Conservation (phyloP, 371 early-diverging fungal genomes). For the Umbelopsis sp. region DNA sequence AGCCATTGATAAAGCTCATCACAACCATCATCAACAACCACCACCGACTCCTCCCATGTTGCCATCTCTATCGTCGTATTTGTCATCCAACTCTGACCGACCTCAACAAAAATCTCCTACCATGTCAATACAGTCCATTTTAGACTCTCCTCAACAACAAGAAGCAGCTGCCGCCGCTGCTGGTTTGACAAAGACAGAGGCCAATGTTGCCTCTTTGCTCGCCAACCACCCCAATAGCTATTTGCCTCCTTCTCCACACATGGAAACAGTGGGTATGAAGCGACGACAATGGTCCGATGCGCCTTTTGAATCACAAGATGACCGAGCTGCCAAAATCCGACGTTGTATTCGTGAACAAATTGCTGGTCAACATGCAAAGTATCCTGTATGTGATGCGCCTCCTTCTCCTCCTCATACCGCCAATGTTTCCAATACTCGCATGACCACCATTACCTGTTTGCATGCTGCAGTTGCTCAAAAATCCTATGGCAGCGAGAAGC, state of each 20-base stretch:
- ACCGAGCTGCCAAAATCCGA: conserved; percentile 21
- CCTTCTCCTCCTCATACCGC: conserved; percentile 16
- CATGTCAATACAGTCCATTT: conserved; percentile 52
- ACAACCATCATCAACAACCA: conserved; percentile 1
- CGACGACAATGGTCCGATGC: conserved; percentile 15
- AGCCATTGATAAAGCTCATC: conserved; percentile 42
- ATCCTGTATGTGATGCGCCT: conserved; percentile 17
- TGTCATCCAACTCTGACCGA: conserved; percentile 14
- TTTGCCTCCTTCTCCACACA: conserved; percentile 10
- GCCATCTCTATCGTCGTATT: conserved; percentile 4
- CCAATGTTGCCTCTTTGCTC: conserved; percentile 5
- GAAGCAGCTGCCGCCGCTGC: background rate
- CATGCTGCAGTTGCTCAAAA: conserved; percentile 84
- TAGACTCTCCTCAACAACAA: conserved; percentile 28
- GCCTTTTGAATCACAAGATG: conserved; percentile 17
- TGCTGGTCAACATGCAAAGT: background rate
- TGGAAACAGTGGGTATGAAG: conserved; percentile 12
- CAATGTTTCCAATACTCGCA: conserved; percentile 19
- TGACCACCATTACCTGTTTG: conserved; percentile 59
- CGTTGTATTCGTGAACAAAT: conserved; percentile 23
- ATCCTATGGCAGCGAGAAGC: conserved; percentile 88
- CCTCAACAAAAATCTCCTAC: conserved; percentile 25
- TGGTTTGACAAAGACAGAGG: conserved; percentile 8
- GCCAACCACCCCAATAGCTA: conserved; percentile 7
- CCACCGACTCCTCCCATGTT: background rate